Evolutionary conservation across 352 stramenopile species (phyloP), one percentile per base, ranked within the genome.

Genomic region (Phytophthora idaei): DNA sequence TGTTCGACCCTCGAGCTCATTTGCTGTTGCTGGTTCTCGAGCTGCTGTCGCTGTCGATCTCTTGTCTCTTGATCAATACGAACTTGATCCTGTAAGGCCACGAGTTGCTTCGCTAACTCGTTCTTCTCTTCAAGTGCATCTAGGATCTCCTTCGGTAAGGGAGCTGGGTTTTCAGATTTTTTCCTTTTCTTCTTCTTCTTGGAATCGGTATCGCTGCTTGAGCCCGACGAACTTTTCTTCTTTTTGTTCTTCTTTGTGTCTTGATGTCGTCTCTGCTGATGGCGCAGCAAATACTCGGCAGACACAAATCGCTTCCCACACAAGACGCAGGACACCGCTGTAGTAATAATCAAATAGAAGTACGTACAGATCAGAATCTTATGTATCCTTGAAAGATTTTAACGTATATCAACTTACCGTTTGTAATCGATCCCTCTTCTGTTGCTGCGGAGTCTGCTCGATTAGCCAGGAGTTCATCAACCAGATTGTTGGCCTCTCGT

Each of bases 271-370:
- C 76, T 74, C 36, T 83, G 66, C 34, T 95, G 84, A 47, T 95
- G 85, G 6, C 76, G 83, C 3, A 93, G 48, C 21, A 95, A 69
- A 57, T 92, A 95, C 49, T 90, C 78, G 0, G 81, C 69, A 27
- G 83, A 90, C 2, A 95, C 52, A 55, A 95, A 95, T 25, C 77
- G 80, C 62, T 95, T 95, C 15, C 77, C 72, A 62, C 87, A 95
- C 11, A 95, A 42, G 0, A 92, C 80, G 45, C 87, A 93, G 7
- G 72, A 58, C 9, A 80, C 68, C 10, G 78, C 78, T 87, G 28
- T 10, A 49, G 1, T 31, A 61, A 15, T 8, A 57, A 17, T 34
- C 31, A 7, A 53, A 54, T 3, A 45, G 11, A 28, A 28, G 14
- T 25, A 27, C 25, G 10, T 42, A 28, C 21, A 39, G 17, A 47